Percentiles rank a stretch among this genome's conserved stretches.
Evolutionary conservation across 2,329 filamentous ascomycete species (phyloP).

Genomic region (Lachnellula cervina): DNA sequence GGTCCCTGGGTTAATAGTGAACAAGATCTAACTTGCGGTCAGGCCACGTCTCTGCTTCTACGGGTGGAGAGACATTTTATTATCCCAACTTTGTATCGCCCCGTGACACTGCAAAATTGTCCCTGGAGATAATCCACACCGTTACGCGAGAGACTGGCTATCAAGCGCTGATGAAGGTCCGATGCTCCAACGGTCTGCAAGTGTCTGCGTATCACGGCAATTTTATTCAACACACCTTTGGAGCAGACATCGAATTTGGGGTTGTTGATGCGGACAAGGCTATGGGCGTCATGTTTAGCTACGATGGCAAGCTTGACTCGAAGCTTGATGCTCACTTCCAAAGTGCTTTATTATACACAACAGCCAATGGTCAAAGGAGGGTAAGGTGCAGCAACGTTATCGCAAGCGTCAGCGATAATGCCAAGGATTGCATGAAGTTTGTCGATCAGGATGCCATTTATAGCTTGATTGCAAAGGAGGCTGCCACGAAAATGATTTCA

Average conservation of each 20-base stretch:
- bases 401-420: constrained; percentile 81
- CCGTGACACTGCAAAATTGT: constrained; percentile 78
- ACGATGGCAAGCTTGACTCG: constrained; percentile 95
- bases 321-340: constrained; percentile 98
- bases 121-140: constrained; percentile 78
- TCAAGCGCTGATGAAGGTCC: constrained; percentile 96
- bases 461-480: constrained; percentile 86
- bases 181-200: constrained; percentile 93
- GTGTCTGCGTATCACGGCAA: constrained; percentile 93
- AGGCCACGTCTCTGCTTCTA: constrained; percentile 80
- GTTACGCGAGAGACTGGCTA: constrained; percentile 89
- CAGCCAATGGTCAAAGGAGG: constrained; percentile 78
- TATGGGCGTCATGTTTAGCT: constrained; percentile 83
- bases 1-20: background rate
- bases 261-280: constrained; percentile 91
- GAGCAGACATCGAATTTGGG: constrained; percentile 90
- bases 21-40: constrained; percentile 18
- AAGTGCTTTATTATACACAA: constrained; percentile 89
- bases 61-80: constrained; percentile 94
- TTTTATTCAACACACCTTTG: constrained; percentile 92
- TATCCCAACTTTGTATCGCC: constrained; percentile 93
- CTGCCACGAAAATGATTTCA: constrained; percentile 73
- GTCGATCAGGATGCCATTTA: constrained; percentile 94
- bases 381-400: constrained; percentile 93
- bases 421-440: constrained; percentile 82